A percentile compares a stretch with the other conserved stretches of the same genome.
phyloP scores from a whole-genome alignment of 73 alveolate species.

The Paramecium biaurelia region DNA sequence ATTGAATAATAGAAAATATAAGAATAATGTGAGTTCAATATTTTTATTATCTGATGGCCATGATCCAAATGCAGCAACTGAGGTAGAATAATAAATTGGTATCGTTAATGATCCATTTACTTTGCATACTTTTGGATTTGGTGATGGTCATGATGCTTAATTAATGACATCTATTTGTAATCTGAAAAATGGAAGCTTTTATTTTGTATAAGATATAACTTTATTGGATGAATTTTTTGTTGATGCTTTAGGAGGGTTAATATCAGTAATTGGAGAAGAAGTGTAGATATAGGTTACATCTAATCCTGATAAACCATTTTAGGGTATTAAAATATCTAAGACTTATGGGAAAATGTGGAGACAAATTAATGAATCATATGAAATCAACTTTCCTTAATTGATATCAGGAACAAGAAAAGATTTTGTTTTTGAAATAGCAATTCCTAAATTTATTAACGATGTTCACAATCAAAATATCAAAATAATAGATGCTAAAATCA shows the following conservation, averaged over 20 bases:
- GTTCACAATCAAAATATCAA: background rate
- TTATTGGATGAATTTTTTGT: constrained; percentile 57
- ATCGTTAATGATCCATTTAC: constrained; percentile 67
- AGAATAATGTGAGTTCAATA: constrained; percentile 66
- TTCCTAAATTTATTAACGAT: background rate
- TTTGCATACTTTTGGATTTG: constrained; percentile 86
- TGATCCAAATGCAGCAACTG: constrained; percentile 42
- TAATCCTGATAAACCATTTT: background rate
- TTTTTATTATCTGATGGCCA: constrained; percentile 81
- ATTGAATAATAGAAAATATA: constrained; percentile 60
- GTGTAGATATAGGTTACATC: background rate
- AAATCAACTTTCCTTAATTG: background rate
- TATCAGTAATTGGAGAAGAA: constrained; percentile 58
- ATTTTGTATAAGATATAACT: constrained; percentile 57
- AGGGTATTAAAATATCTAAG: background rate
- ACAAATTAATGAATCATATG: background rate
- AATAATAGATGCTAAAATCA: background rate
- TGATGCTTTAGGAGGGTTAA: constrained; percentile 63
- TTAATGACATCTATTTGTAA: constrained; percentile 70
- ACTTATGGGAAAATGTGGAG: constrained; percentile 51
- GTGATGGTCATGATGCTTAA: constrained; percentile 77
- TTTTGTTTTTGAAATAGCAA: background rate
- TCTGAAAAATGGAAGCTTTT: constrained; percentile 78
- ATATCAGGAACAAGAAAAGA: background rate
- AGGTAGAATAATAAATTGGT: constrained; percentile 20